A percentile compares a stretch with the other conserved stretches of the same genome.
These are phyloP conservation scores for Clavulina sp. DNA, from an alignment of 768 basidiomycete species.

Conservation along the genomic window DNA sequence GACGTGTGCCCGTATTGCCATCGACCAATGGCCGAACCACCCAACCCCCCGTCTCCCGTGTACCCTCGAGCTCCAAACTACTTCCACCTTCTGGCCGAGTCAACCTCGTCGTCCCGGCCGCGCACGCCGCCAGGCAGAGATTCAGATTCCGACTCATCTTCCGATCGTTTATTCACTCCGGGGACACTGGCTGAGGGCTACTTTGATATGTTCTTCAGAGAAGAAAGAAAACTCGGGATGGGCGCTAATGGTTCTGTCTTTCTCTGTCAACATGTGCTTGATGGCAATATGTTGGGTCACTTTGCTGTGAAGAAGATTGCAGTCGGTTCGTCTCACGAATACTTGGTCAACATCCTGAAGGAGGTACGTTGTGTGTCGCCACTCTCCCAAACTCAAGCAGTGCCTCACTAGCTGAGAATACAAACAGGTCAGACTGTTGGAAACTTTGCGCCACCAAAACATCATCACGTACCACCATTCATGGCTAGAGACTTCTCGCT, in stretches of 20 bases:
- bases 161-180: neutral
- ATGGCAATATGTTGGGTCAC: constrained; percentile 74
- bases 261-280: constrained; percentile 79
- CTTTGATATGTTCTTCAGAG: constrained; percentile 82
- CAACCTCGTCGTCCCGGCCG: constrained; percentile 47
- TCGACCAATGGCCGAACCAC: constrained; percentile 30
- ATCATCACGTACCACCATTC: constrained; percentile 93
- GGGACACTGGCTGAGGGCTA: constrained; percentile 82
- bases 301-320: constrained; percentile 97
- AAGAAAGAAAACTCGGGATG: constrained; percentile 81
- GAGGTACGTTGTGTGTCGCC: constrained; percentile 31
- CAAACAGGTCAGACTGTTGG: constrained; percentile 65
- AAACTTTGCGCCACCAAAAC: constrained; percentile 76
- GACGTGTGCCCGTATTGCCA: constrained; percentile 57
- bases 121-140: constrained; percentile 24
- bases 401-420: neutral
- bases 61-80: constrained; percentile 53
- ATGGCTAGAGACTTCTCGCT: constrained; percentile 75
- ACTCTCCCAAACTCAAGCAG: neutral
- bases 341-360: constrained; percentile 62
- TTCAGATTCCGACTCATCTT: constrained; percentile 4
- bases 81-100: constrained; percentile 56
- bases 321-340: constrained; percentile 75
- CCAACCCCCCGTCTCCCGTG: constrained; percentile 1
- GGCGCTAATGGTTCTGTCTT: constrained; percentile 87